A percentile compares a stretch with the other conserved stretches of the same genome.
Conservation (phyloP, 805 yeast species). For the Ogataea ramenticola region DNA sequence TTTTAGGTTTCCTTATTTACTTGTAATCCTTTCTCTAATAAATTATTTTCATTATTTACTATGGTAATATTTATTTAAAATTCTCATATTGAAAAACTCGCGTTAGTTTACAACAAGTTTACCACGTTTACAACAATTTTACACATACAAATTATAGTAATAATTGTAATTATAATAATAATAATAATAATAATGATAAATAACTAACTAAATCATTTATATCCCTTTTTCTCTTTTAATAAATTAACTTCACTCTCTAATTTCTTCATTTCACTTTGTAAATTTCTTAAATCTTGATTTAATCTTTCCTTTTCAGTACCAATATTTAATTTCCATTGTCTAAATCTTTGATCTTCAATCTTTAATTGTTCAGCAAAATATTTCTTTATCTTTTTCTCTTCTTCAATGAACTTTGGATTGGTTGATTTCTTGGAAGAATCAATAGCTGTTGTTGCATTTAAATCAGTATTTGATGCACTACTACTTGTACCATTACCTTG, state of each 20-base stretch:
- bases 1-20: too few relatives aligned
- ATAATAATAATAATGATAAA: neutral
- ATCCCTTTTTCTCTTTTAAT: conserved; percentile 48
- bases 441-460: conserved; percentile 5
- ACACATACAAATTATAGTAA: too few relatives aligned
- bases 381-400: conserved; percentile 88
- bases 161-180: too few relatives aligned
- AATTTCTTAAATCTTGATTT: conserved; percentile 87
- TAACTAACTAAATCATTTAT: conserved; percentile 15
- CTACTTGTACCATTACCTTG: conserved; percentile 15
- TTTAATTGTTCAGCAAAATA: conserved; percentile 95
- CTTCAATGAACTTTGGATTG: conserved; percentile 93
- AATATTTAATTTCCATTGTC: conserved; percentile 97
- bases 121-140: too few relatives aligned
- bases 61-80: too few relatives aligned
- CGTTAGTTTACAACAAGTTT: too few relatives aligned
- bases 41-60: too few relatives aligned
- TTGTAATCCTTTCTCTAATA: too few relatives aligned
- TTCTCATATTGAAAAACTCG: too few relatives aligned
- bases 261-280: conserved; percentile 68
- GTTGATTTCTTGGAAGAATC: conserved; percentile 38
- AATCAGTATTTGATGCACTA: conserved; percentile 11
- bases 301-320: conserved; percentile 91
- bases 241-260: conserved; percentile 70
- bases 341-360: conserved; percentile 93